Conservation (phyloP, 73 alveolate species). For the Paramecium primaurelia region DNA sequence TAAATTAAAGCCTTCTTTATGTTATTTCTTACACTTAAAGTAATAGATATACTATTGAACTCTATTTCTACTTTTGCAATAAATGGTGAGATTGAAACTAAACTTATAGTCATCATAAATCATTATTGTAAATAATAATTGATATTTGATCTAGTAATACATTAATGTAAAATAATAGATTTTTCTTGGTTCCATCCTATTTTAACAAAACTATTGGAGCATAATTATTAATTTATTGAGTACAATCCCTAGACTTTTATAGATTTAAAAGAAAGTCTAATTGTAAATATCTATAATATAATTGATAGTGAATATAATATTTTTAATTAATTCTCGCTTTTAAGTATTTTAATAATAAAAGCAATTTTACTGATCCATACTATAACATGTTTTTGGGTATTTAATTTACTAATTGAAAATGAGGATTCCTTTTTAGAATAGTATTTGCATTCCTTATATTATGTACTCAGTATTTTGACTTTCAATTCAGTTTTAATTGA, state of each 20-base stretch:
- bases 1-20: background rate
- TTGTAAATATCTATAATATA: background rate
- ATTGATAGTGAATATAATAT: background rate
- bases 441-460: background rate
- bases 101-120: background rate
- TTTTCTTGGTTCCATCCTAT: background rate
- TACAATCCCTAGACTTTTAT: background rate
- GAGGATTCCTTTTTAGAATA: background rate
- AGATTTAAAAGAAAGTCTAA: background rate
- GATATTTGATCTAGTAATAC: background rate
- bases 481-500: background rate
- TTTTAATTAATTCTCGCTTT: background rate
- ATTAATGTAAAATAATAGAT: background rate
- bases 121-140: background rate
- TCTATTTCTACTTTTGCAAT: background rate
- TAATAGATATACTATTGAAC: background rate
- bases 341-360: background rate
- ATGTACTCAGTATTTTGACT: background rate
- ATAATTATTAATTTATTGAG: background rate
- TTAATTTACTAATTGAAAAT: background rate
- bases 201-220: background rate
- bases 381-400: constrained; percentile 15
- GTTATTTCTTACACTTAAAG: background rate
- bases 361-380: background rate
- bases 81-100: background rate